These are phyloP conservation scores for Candida golubevii DNA, from an alignment of 805 yeast species.

Conservation along the genomic window DNA sequence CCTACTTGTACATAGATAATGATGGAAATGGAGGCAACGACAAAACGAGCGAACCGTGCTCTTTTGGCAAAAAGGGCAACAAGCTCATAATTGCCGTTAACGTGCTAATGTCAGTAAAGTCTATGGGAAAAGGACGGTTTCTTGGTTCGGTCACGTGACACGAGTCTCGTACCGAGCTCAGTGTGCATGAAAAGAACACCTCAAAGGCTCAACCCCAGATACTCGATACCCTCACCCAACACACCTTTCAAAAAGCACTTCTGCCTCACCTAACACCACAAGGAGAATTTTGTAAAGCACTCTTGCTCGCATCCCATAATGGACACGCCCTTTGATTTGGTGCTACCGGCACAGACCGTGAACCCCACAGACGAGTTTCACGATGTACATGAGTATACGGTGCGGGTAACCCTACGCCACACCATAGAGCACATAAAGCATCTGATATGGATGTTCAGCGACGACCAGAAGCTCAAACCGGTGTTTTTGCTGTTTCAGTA, in stretches of 20 bases:
- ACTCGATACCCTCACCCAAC: too few relatives aligned
- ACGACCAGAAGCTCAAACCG: constrained; percentile 24
- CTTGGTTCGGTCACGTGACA: background rate
- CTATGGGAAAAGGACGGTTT: too few relatives aligned
- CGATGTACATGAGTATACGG: background rate
- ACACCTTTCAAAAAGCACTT: too few relatives aligned
- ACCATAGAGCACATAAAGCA: constrained; percentile 21
- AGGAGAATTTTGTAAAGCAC: too few relatives aligned
- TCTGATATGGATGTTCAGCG: constrained; percentile 28
- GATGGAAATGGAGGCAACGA: constrained; percentile 1
- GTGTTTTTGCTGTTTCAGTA: constrained; percentile 17
- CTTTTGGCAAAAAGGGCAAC: too few relatives aligned
- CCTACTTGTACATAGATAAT: constrained; percentile 6
- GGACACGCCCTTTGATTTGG: constrained; percentile 10
- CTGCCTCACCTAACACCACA: background rate
- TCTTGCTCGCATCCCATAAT: background rate
- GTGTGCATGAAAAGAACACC: background rate
- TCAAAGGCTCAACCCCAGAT: constrained; percentile 1
- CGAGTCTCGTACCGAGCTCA: too few relatives aligned
- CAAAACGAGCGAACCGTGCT: too few relatives aligned
- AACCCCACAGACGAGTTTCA: background rate
- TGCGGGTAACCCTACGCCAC: constrained; percentile 25
- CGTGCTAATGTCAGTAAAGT: too few relatives aligned
- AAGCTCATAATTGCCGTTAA: too few relatives aligned
- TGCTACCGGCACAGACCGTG: constrained; percentile 6